Evolutionary conservation across 2,329 filamentous ascomycete genomes (phyloP), one percentile per base, ranked within the genome.

Genomic region (Myrmaecium sp.): DNA sequence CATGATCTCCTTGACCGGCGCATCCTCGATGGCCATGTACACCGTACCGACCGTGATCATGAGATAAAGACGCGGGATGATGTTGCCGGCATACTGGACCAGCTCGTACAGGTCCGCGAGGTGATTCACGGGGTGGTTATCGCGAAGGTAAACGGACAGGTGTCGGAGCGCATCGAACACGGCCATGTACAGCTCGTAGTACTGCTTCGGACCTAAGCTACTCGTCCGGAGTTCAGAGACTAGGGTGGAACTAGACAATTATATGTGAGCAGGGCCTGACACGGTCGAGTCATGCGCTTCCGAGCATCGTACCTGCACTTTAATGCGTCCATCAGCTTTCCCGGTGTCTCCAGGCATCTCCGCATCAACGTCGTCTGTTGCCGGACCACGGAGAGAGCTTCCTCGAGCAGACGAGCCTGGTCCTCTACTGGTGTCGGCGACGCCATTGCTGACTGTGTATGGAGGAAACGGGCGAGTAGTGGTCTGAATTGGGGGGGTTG

Each of bases 231-330:
- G 70, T 55, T 98, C 89, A n/a, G 89, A 94, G 33, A 98, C 86
- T 36, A 98, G 70, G 12, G 89, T 98, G 21, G 89, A 98, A 58
- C 89, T 95, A 31, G 13, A 31, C 22, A 13, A 21, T 11, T 14
- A 17, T 23, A n/a, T n/a, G n/a, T n/a, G n/a, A n/a, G n/a, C n/a
- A n/a, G n/a, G n/a, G n/a, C n/a, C n/a, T n/a, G 8, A 16, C 7
- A 13, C 11, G 12, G 23, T 13, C 14, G 17, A 12, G 22, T 21
- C 17, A 12, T 17, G 15, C 14, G 13, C n/a, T 17, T 23, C n/a
- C n/a, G n/a, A n/a, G n/a, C n/a, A n/a, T n/a, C 77, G 44, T 69
- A 95, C 89, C 84, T 93, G 79, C 86, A 95, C 62, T 98, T 98
- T 46, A 98, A 70, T 44, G 89, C 89, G 64, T 98, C 89, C 89